Evolutionary conservation across 176 grass and related monocot genomes (phyloP).

Genomic region (Echinochloa phyllopogon): DNA sequence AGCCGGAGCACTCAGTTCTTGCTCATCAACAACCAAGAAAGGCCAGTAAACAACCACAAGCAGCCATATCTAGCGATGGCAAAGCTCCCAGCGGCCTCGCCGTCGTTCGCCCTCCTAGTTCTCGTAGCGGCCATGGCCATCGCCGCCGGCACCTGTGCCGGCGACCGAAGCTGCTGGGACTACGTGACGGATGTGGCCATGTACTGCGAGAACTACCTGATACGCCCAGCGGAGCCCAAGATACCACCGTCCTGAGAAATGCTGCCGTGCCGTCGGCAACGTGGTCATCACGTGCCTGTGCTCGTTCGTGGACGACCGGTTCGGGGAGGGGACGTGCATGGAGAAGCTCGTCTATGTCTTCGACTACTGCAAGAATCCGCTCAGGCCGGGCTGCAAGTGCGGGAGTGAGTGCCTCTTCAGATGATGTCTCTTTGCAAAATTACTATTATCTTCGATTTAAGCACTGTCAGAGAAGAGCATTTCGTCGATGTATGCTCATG

Average conservation of each 20-base stretch:
- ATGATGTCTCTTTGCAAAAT: too few species aligned
- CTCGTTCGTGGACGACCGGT: neutral
- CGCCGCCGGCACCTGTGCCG: neutral
- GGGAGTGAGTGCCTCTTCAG: neutral
- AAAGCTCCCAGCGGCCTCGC: neutral
- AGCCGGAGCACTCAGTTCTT: too few species aligned
- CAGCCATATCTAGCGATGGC: neutral
- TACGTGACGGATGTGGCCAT: neutral
- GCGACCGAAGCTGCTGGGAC: neutral
- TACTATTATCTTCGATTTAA: too few species aligned
- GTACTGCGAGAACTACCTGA: neutral
- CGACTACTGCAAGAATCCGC: neutral
- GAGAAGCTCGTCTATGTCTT: neutral
- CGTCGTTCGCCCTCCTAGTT: neutral
- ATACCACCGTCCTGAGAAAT: neutral
- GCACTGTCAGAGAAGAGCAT: too few species aligned
- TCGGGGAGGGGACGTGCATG: neutral
- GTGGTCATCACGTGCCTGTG: neutral
- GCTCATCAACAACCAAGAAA: too few species aligned
- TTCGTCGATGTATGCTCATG: too few species aligned
- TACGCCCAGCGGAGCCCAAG: neutral
- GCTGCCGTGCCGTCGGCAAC: neutral
- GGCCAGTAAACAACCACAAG: too few species aligned
- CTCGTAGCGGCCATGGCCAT: neutral
- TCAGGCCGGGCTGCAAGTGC: neutral